Evolutionary conservation across 2,329 filamentous ascomycete genomes (phyloP), one percentile per base, ranked within the genome.

Genomic region (Penicillium crustosum): DNA sequence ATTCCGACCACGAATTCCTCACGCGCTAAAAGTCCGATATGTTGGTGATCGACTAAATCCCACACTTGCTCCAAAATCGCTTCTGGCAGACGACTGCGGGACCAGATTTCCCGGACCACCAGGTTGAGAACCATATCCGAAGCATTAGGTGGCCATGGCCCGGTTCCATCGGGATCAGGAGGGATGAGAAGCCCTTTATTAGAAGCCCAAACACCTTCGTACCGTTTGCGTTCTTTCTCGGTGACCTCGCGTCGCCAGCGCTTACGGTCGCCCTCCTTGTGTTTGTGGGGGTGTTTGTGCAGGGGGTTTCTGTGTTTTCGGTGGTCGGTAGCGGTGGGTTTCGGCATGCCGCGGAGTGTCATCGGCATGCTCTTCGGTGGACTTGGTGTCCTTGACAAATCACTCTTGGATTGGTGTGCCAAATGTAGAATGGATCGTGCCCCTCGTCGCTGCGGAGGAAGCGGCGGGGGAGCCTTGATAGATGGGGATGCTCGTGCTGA

Each of bases 1-100:
- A 80, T 74, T 25, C 79, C 79, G 41, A 81, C 78, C 49, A 81
- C 77, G 54, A 81, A 81, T 66, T 81, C 78, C 49, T 80, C 78
- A 54, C 73, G 68, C 19, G 69, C 71, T 29, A 80, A 61, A 49
- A 77, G 68, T 13, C 75, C 75, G 31, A 71, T 68, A 4, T 65
- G 62, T 56, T 73, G 70, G 15, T 69, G 67, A 59, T 75, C 72
- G 19, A 81, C 79, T 3, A 81, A 70, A 55, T 79, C 68, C 78
- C 78, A 81, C 43, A 81, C 72, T 57, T 78, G 72, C 60, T 73
- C 76, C 31, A 81, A 66, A 7, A 74, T 65, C 47, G 68, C 56
- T 21, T 62, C 35, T 10, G 77, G 73, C 23, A 81, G 65, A 10
- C 75, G 73, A 62, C 78, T 81, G 43, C 79, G 78, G 21, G 73